Percentiles rank a stretch among this genome's conserved stretches.
Evolutionary conservation across 306 rosid genomes (phyloP).

Genomic region (Myrica gale): DNA sequence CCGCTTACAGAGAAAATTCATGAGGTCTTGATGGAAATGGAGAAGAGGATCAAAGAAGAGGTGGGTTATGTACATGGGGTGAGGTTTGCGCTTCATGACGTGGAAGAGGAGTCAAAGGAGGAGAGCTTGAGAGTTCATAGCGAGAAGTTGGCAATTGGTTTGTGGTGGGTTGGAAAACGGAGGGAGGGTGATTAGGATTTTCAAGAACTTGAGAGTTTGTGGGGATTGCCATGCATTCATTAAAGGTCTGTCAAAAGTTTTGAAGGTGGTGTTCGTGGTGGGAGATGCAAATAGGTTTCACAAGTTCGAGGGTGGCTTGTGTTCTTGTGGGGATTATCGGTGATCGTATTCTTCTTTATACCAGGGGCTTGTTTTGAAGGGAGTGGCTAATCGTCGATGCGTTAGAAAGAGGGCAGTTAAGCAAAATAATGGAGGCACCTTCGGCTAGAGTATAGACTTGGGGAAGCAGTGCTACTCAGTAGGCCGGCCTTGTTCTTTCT

Average conservation of each 20-base stretch:
- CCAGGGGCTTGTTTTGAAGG: neutral
- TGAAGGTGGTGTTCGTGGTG: slow-evolving; percentile 44
- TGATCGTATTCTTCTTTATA: slow-evolving; percentile 7
- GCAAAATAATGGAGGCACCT: no score
- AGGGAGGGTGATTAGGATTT: slow-evolving; percentile 39
- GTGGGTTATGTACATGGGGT: slow-evolving; percentile 47
- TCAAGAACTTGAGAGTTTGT: slow-evolving; percentile 66
- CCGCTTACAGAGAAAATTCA: slow-evolving; percentile 52
- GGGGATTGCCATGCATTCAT: slow-evolving; percentile 59
- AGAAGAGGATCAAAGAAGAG: slow-evolving; percentile 49
- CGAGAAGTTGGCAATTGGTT: slow-evolving; percentile 66
- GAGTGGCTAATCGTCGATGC: no score
- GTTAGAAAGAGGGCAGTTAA: no score
- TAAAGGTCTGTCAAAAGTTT: slow-evolving; percentile 51
- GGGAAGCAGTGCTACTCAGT: no score
- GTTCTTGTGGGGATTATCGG: slow-evolving; percentile 72
- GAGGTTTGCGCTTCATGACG: slow-evolving; percentile 52
- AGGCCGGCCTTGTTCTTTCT: no score
- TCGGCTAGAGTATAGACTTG: no score
- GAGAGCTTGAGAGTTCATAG: slow-evolving; percentile 66
- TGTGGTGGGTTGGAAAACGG: slow-evolving; percentile 28
- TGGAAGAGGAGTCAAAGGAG: slow-evolving; percentile 61
- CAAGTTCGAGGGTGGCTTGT: slow-evolving; percentile 49
- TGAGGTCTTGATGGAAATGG: slow-evolving; percentile 48
- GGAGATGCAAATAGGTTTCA: slow-evolving; percentile 70